A percentile compares a stretch with the other conserved stretches of the same genome.
Evolutionary conservation across 2,329 filamentous ascomycete species (phyloP).

Genomic region (Exophiala lecanii-corni): DNA sequence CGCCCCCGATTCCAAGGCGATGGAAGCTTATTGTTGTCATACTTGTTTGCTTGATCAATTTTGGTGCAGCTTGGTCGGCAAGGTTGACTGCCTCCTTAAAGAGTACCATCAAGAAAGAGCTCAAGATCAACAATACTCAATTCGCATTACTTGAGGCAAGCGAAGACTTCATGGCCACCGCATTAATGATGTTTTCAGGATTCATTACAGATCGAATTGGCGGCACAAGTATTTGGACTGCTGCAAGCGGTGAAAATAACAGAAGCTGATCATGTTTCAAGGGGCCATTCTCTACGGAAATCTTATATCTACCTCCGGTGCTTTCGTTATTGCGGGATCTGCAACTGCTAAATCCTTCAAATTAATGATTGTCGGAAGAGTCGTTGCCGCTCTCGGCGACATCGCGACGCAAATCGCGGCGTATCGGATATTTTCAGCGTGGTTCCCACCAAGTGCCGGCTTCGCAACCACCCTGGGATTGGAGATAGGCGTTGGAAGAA

Average conservation of each 20-base stretch:
- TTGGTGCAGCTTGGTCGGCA: neutral
- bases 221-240: constrained; percentile 50
- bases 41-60: neutral
- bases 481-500: constrained; percentile 57
- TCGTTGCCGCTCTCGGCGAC: constrained; percentile 57
- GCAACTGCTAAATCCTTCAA: constrained; percentile 53
- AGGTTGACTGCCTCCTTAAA: constrained; percentile 59
- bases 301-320: constrained; percentile 53
- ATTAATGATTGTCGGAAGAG: constrained; percentile 56
- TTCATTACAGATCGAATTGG: constrained; percentile 56
- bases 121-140: constrained; percentile 58
- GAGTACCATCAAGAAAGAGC: constrained; percentile 56
- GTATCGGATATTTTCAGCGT: constrained; percentile 59
- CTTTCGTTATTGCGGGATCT: constrained; percentile 56
- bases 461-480: constrained; percentile 60
- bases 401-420: constrained; percentile 58
- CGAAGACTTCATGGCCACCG: constrained; percentile 58
- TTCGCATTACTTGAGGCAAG: constrained; percentile 57
- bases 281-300: constrained; percentile 53
- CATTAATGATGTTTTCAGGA: constrained; percentile 52
- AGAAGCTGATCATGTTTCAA: neutral
- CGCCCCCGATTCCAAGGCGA: neutral
- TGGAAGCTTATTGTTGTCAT: neutral
- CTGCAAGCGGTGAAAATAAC: neutral
- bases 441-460: constrained; percentile 58